Conservation (phyloP, 257 asterid genomes). For the Salvia splendens region DNA sequence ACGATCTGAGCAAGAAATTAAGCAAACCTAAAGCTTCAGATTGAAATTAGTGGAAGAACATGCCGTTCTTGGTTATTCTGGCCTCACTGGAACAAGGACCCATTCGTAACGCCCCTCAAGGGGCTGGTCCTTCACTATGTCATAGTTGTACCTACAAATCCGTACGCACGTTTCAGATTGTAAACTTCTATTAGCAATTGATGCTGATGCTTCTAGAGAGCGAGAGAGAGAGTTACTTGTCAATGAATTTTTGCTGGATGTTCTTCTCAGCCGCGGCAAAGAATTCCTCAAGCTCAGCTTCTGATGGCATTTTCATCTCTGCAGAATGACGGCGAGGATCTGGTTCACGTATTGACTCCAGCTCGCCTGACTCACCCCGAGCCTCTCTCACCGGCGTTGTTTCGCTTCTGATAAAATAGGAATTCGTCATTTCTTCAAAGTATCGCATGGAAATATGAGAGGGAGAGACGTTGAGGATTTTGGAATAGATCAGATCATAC, state of each 20-base stretch:
- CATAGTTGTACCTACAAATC: constrained; percentile 65
- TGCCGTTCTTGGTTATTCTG: constrained; percentile 28
- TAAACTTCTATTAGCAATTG: background rate
- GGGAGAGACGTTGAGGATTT: constrained; percentile 3
- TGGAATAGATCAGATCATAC: constrained; percentile 19
- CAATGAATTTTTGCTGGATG: constrained; percentile 45
- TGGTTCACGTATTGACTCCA: constrained; percentile 42
- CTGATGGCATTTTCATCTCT: constrained; percentile 51
- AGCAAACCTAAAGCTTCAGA: constrained; percentile 29
- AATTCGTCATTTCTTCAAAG: background rate
- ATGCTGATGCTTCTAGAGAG: background rate
- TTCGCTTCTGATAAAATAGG: constrained; percentile 44
- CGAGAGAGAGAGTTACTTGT: constrained; percentile 45
- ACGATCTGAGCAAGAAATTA: constrained; percentile 23
- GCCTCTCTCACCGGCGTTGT: constrained; percentile 40
- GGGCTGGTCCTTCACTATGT: constrained; percentile 63
- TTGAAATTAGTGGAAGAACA: constrained; percentile 35
- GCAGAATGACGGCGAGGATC: constrained; percentile 31
- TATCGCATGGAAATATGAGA: constrained; percentile 22
- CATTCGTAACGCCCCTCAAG: constrained; percentile 66
- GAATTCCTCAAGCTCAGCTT: constrained; percentile 66
- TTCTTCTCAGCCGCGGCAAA: constrained; percentile 63
- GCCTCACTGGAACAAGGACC: constrained; percentile 40
- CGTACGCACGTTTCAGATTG: background rate
- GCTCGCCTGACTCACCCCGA: constrained; percentile 42